Conservation (phyloP, 2,329 filamentous ascomycete species). For the Neofusicoccum ribis region DNA sequence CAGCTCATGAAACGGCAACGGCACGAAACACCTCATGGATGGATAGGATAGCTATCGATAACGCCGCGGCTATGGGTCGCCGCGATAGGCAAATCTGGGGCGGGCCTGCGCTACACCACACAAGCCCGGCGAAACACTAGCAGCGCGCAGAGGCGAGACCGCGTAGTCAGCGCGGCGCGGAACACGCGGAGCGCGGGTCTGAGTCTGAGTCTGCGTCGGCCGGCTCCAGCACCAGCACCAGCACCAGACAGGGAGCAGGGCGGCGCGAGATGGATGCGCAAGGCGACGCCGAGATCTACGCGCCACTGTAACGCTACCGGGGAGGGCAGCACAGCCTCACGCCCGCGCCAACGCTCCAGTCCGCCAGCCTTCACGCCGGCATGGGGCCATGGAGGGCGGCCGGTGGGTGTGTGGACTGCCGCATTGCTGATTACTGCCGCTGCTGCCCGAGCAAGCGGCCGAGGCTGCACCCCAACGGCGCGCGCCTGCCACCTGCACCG, state of each 20-base stretch:
- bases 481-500: not conserved
- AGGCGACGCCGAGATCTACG: slow-evolving; percentile 21
- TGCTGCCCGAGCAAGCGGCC: slow-evolving; percentile 11
- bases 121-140: slow-evolving; percentile 15
- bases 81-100: slow-evolving; percentile 18
- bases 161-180: slow-evolving; percentile 7
- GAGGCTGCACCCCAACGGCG: not conserved
- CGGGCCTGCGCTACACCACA: not conserved
- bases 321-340: slow-evolving; percentile 18
- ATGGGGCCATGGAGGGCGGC: slow-evolving; percentile 1
- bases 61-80: slow-evolving; percentile 12
- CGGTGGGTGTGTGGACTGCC: not conserved
- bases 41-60: slow-evolving; percentile 20
- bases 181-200: not conserved
- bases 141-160: not conserved
- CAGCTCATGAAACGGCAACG: slow-evolving; percentile 19
- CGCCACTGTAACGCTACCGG: slow-evolving; percentile 17
- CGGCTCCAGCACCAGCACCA: not conserved
- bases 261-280: not conserved
- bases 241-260: not conserved
- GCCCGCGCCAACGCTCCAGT: not conserved
- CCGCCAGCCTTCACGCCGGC: not conserved
- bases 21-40: slow-evolving; percentile 13
- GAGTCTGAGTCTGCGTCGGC: not conserved
- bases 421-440: not conserved